Base-by-base conservation (phyloP, 306 rosid genomes). In the Cicer cuneatum region DNA sequence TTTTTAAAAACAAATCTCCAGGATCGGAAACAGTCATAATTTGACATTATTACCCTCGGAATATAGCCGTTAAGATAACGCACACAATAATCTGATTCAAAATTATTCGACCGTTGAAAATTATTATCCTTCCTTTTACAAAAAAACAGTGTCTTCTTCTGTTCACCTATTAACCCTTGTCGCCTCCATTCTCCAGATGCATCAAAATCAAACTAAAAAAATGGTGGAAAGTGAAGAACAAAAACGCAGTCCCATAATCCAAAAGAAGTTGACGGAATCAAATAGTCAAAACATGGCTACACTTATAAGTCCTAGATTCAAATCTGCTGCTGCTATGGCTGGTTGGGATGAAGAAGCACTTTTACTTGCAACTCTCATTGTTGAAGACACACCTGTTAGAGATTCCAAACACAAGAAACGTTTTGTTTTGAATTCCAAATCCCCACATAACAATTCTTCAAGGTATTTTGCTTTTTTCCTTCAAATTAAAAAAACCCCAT, bases 291-390 rank as follows among this genome's bases (percentile, higher is more conserved):
- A 45, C 58, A 5, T 1, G 40, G 73, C 54, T 7, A 39, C 66
- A 29, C 12, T 90, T 4, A 63, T 95, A 58, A 92, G 92, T 77
- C 97, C 99, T 7, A 77, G 93, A 75, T 92, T 95, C 89, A 95
- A 87, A 83, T 90, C 98, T 4, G 92, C 78, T 10, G 97, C 97
- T 5, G 96, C 99, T 71, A 81, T 87, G 92, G 99, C 99, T 14
- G 99, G 98, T 51, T 95, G 98, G 99, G 99, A 92, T 40, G 98
- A 95, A 83, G 98, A 95, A 76, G 76, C 95, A 0, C 83, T 95
- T 21, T 73, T 95, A 6, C 21, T 80, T 2, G 99, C 99, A 0
- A 86, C 82, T 73, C 90, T 90, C 19, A 64, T 95, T 40, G 91
- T 95, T 16, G 98, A 95, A 16, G 98, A 92, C 73, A 92, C 99